Base-by-base conservation (phyloP, 140 eudicot species). In the Erigeron philadelphicus region DNA sequence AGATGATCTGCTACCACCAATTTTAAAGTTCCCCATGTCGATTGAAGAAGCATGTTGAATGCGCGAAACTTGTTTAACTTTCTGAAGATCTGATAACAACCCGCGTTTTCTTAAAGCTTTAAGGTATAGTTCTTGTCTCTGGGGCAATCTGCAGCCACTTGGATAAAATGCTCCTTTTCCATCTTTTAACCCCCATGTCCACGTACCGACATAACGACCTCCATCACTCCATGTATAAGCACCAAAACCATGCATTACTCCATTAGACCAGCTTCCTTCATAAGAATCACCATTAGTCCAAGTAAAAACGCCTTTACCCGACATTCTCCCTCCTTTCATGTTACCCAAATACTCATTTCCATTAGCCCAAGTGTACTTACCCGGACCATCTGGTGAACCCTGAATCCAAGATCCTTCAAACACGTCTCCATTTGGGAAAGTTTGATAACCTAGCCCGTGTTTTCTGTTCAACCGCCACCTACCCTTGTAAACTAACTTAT, bases 341-440 rank as follows among this genome's bases (percentile, higher is more conserved):
- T 89, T 83, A 46, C 98, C 98, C 16, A 83, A 15, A 50, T 88
- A 89, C 54, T 88, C 84, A 58, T 93, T 93, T 56, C 96, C 95
- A 62, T 86, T 86, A 17, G 81, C 81, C 96, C 98, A 93, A 9
- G 81, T 81, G 77, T 93, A 93, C 84, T 89, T 93, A 25, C 96
- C 98, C 21, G 95, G 99, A 12, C 98, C 98, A 54, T 93, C 98
- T 10, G 93, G 93, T 44, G 81, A 75, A 47, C 98, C 98, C 73
- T 89, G 96, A 59, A 93, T 89, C 98, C 98, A 93, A 21, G 96
- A 79, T 17, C 98, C 96, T 84, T 93, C 98, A 42, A 86, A 87
- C 23, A 80, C 65, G 47, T 93, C 98, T 16, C 95, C 95, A 70
- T 89, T 93, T 0, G 96, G 90, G 60, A 82, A 89, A 47, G 59